Conservation (phyloP, 371 early-diverging fungal species). For the Saksenaea vasiformis region DNA sequence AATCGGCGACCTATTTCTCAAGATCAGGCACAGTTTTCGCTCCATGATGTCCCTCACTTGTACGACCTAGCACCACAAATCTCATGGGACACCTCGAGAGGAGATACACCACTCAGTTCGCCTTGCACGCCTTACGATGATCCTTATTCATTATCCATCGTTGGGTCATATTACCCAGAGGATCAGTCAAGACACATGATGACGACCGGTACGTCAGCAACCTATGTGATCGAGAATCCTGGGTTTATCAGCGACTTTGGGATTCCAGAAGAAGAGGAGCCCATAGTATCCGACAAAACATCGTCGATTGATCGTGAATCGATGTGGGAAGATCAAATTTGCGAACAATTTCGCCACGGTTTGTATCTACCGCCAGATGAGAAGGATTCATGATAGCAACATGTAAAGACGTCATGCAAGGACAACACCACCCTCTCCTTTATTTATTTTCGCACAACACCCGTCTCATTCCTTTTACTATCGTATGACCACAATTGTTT, state of each 20-base stretch:
- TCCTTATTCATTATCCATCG: neutral
- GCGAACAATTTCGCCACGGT: neutral
- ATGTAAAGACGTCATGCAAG: neutral
- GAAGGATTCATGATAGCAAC: constrained; percentile 8
- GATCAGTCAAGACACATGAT: constrained; percentile 1
- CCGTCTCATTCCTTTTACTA: neutral
- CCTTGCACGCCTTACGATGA: constrained; percentile 3
- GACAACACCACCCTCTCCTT: neutral
- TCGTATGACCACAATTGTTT: no score
- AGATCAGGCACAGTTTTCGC: neutral
- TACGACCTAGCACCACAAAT: neutral
- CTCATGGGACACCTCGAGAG: neutral
- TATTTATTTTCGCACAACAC: neutral
- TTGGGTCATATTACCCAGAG: neutral
- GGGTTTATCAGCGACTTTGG: constrained; percentile 42
- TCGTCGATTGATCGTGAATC: constrained; percentile 4
- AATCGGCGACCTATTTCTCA: neutral
- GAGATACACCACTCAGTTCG: neutral
- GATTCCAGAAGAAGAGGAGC: constrained; percentile 19
- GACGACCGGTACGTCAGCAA: neutral
- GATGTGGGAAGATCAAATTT: constrained; percentile 11
- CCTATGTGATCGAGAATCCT: constrained; percentile 25
- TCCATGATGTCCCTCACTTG: neutral
- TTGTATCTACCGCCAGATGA: constrained; percentile 20
- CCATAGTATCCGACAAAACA: neutral